A percentile compares a stretch with the other conserved stretches of the same genome.
phyloP scores from a whole-genome alignment of 2,329 filamentous ascomycete species.

The Bretziella fagacearum region DNA sequence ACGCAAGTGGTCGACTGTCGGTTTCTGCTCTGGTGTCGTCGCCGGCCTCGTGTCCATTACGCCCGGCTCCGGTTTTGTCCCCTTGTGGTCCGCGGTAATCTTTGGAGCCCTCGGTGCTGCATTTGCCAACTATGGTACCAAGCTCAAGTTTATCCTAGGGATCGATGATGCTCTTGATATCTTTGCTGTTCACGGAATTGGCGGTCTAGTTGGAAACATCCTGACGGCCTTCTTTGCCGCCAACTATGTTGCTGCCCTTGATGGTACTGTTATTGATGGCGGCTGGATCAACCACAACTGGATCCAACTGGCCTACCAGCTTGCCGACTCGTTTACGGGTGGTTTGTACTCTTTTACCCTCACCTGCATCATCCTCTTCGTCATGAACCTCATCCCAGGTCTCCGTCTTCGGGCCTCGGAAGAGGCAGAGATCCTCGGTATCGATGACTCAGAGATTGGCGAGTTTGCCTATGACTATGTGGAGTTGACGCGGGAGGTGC shows the following conservation, averaged over 20 bases:
- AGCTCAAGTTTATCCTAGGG: slow-evolving; percentile 67
- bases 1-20: slow-evolving; percentile 81
- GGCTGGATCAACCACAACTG: slow-evolving; percentile 76
- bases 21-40: slow-evolving; percentile 82
- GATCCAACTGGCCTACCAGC: slow-evolving; percentile 67
- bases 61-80: slow-evolving; percentile 71
- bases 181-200: slow-evolving; percentile 67
- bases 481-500: slow-evolving; percentile 49
- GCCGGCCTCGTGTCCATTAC: slow-evolving; percentile 79
- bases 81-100: slow-evolving; percentile 66
- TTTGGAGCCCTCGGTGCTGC: slow-evolving; percentile 61
- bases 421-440: slow-evolving; percentile 67
- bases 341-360: slow-evolving; percentile 62
- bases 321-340: slow-evolving; percentile 64
- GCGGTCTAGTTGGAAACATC: slow-evolving; percentile 63
- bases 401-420: slow-evolving; percentile 56
- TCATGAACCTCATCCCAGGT: slow-evolving; percentile 64
- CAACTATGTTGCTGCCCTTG: slow-evolving; percentile 68
- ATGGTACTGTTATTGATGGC: slow-evolving; percentile 52
- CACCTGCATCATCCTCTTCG: slow-evolving; percentile 61
- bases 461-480: slow-evolving; percentile 95
- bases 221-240: slow-evolving; percentile 70
- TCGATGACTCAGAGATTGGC: slow-evolving; percentile 80
- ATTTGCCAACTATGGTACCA: slow-evolving; percentile 77
- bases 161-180: slow-evolving; percentile 81